A percentile compares a stretch with the other conserved stretches of the same genome.
These are phyloP conservation scores for Pterulicium gracile DNA, from an alignment of 1,284 basidiomycete species.

Conservation along the genomic window DNA sequence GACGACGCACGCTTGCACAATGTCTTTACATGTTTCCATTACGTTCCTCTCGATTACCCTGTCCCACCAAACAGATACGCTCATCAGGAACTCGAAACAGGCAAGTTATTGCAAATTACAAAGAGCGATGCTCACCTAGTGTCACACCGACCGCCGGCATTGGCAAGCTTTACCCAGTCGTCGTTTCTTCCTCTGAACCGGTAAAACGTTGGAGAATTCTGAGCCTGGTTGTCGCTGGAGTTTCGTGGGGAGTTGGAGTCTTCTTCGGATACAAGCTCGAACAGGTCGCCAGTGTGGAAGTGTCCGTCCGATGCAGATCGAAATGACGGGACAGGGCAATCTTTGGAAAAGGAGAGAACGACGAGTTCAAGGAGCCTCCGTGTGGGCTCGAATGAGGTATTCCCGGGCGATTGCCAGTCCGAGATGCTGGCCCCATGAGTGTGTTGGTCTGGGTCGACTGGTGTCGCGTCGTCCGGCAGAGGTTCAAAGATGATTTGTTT, in stretches of 20 bases:
- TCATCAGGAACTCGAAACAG: constrained; percentile 1
- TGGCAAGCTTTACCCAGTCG: background rate
- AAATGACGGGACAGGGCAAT: background rate
- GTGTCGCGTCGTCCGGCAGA: background rate
- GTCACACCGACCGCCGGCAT: constrained; percentile 13
- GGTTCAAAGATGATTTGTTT: too few relatives aligned
- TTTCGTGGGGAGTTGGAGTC: too few relatives aligned
- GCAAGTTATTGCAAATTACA: background rate
- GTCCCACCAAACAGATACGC: constrained; percentile 6
- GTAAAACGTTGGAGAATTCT: too few relatives aligned
- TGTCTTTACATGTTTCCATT: constrained; percentile 11
- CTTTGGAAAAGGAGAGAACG: background rate
- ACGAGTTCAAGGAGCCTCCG: background rate
- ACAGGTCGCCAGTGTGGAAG: background rate
- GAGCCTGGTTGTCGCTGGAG: too few relatives aligned
- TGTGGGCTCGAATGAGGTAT: too few relatives aligned
- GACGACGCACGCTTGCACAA: constrained; percentile 15
- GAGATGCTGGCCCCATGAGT: background rate
- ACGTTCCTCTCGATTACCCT: constrained; percentile 17
- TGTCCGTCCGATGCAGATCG: background rate
- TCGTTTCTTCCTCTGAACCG: background rate
- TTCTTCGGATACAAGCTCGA: background rate
- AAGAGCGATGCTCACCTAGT: constrained; percentile 12
- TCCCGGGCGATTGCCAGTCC: too few relatives aligned
- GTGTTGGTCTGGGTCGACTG: background rate